Percentiles rank a stretch among this genome's conserved stretches.
Conservation (phyloP, 202 grass and related monocot genomes). For the Sporobolus alterniflorus region DNA sequence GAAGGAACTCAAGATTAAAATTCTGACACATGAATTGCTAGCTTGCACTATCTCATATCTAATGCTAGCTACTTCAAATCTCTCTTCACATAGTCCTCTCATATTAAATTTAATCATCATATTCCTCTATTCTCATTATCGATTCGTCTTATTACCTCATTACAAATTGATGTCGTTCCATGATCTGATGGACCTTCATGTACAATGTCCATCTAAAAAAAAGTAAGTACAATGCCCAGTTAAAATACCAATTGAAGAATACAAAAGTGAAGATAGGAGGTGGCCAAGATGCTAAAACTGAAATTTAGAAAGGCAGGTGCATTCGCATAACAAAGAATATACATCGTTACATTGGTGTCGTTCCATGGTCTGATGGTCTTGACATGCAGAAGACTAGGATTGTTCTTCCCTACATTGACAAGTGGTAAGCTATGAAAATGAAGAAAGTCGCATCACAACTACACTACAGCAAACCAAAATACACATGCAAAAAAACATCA, state of each 20-base stretch:
- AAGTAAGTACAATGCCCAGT: too few relatives aligned
- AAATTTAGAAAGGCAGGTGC: slow-evolving; percentile 20
- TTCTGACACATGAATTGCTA: too few relatives aligned
- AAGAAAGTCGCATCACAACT: slow-evolving; percentile 31
- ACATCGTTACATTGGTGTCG: slow-evolving; percentile 57
- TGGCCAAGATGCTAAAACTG: neutral
- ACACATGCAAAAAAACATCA: slow-evolving; percentile 44
- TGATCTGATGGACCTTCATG: too few relatives aligned
- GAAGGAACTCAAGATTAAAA: too few relatives aligned
- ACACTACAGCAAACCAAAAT: slow-evolving; percentile 55
- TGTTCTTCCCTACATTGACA: slow-evolving; percentile 27
- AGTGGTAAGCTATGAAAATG: slow-evolving; percentile 32
- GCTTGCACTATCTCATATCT: too few relatives aligned
- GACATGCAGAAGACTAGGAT: slow-evolving; percentile 28
- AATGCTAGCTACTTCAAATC: too few relatives aligned
- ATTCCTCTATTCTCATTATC: too few relatives aligned
- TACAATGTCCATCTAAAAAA: too few relatives aligned
- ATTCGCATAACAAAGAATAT: slow-evolving; percentile 56
- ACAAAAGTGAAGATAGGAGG: neutral
- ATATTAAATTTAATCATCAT: too few relatives aligned
- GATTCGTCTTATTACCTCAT: too few relatives aligned
- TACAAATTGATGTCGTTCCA: too few relatives aligned
- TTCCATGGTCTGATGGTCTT: slow-evolving; percentile 32
- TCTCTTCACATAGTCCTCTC: too few relatives aligned
- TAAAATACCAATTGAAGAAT: neutral